Evolutionary conservation across 2,329 filamentous ascomycete genomes (phyloP).

Genomic region (Herpomyces periplanetae): DNA sequence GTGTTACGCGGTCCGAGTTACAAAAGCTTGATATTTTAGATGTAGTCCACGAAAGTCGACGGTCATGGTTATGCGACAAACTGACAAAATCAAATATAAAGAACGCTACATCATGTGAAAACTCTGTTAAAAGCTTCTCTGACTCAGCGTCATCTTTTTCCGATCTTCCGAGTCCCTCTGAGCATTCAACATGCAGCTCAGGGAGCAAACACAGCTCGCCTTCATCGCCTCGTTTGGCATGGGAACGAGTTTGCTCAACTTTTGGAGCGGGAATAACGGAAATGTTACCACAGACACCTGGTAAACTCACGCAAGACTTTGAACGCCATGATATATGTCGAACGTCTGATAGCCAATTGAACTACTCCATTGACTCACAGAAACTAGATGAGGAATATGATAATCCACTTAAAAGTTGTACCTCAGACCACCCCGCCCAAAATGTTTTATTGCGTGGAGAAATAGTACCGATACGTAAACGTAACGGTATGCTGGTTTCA

Average conservation of each 20-base stretch:
- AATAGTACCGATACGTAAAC: slow-evolving; percentile 87
- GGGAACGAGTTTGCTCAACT: slow-evolving; percentile 7
- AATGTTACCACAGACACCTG: slow-evolving; percentile 28
- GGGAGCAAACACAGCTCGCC: slow-evolving; percentile 6
- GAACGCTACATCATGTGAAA: too few species aligned
- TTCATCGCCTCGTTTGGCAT: slow-evolving; percentile 6
- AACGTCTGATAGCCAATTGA: too few species aligned
- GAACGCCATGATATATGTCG: too few species aligned
- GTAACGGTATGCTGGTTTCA: slow-evolving; percentile 60
- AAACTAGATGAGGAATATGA: too few species aligned
- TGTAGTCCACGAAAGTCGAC: slow-evolving; percentile 56
- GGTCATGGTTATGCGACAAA: slow-evolving; percentile 61
- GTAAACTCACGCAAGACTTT: too few species aligned
- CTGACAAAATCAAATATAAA: slow-evolving; percentile 13
- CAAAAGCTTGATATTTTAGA: slow-evolving; percentile 78
- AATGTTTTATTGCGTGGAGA: slow-evolving; percentile 79
- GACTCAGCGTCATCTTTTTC: too few species aligned
- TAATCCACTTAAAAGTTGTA: slow-evolving; percentile 10
- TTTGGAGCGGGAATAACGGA: slow-evolving; percentile 59
- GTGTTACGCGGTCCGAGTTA: slow-evolving; percentile 84
- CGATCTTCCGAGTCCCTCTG: slow-evolving; percentile 14
- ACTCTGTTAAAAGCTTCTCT: too few species aligned
- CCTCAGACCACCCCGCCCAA: slow-evolving; percentile 15
- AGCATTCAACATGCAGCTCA: slow-evolving; percentile 7
- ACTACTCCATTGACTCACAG: too few species aligned